Evolutionary conservation across 768 basidiomycete genomes (phyloP).

Genomic region (Lactarius pseudohatsudake): DNA sequence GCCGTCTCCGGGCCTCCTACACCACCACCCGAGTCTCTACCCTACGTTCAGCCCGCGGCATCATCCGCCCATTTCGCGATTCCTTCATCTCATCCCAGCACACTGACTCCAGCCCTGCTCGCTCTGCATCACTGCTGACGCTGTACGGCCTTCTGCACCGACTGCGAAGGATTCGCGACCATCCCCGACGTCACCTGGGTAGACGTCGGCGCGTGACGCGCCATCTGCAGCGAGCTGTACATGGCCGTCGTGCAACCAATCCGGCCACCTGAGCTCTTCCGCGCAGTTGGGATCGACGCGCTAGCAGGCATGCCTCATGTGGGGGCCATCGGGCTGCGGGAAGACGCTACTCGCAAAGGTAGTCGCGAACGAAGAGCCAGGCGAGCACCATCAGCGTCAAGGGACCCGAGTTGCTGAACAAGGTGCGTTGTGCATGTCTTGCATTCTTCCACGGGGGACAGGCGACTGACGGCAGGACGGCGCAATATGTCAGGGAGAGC

Average conservation of each 20-base stretch:
- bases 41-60: slow-evolving; percentile 39
- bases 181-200: slow-evolving; percentile 95
- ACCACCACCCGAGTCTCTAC: slow-evolving; percentile 23
- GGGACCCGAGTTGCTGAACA: slow-evolving; percentile 95
- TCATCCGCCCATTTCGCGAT: slow-evolving; percentile 51
- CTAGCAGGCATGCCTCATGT: slow-evolving; percentile 92
- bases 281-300: slow-evolving; percentile 82
- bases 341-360: slow-evolving; percentile 98
- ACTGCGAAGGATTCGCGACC: slow-evolving; percentile 93
- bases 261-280: slow-evolving; percentile 84
- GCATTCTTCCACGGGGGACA: accelerated
- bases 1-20: slow-evolving; percentile 9
- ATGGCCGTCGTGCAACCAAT: slow-evolving; percentile 99
- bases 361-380: slow-evolving; percentile 90
- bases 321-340: slow-evolving; percentile 99
- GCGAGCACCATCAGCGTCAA: slow-evolving; percentile 94
- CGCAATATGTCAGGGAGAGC: slow-evolving; percentile 94
- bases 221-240: slow-evolving; percentile 84
- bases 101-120: slow-evolving; percentile 77
- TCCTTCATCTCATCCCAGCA: slow-evolving; percentile 83
- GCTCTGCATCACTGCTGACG: slow-evolving; percentile 76
- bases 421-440: slow-evolving; percentile 49
- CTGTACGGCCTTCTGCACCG: slow-evolving; percentile 95
- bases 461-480: neutral
- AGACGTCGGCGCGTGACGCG: slow-evolving; percentile 88